Evolutionary conservation across 805 yeast species (phyloP), one percentile per base, ranked within the genome.

Genomic region (Yarrowia deformans): DNA sequence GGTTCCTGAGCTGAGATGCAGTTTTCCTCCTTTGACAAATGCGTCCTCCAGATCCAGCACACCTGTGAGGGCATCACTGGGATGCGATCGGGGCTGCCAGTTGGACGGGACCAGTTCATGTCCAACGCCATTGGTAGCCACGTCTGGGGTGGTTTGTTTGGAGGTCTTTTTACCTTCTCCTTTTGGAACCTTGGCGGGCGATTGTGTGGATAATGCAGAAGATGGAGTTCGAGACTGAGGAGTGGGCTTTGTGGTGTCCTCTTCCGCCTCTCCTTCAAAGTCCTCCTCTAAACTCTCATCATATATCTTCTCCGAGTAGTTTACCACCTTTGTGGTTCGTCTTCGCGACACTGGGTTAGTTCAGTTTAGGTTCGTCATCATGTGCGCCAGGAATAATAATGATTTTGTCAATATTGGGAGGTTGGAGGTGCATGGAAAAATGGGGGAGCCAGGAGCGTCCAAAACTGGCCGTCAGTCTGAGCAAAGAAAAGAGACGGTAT

Each of bases 291-390:
- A 42, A 60, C 52, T 45, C 32, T 60, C 66, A 45, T 63, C 56
- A 43, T 63, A 63, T 18, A 39, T 19, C 16, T 48, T 63, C 19
- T 63, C 68, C 56, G 68, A 48, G 48, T 63, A 63, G n/a, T 63
- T 63, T 5, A 63, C 68, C 56, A 63, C 68, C 48, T 49, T 63
- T 8, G 68, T 37, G 48, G 68, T 48, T 37, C 56, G 46, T 63
- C 68, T 46, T 49, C 56, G 43, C 68, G 68, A 63, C 68, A 48
- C 56, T 63, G 48, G 9, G 68, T 63, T 63, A 63, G 68, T 39
- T 23, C 4, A 23, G 29, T 37, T 54, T 13, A 29, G 39, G 63
- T 54, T 54, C 39, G 32, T 52, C 34, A 54, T 55, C 61, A 55
- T 40, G 61, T 56, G 48, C 40, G 35, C 48, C 42, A 3, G 48